Conservation (phyloP, 1,284 basidiomycete species). For the Tilletiaria anomala region DNA sequence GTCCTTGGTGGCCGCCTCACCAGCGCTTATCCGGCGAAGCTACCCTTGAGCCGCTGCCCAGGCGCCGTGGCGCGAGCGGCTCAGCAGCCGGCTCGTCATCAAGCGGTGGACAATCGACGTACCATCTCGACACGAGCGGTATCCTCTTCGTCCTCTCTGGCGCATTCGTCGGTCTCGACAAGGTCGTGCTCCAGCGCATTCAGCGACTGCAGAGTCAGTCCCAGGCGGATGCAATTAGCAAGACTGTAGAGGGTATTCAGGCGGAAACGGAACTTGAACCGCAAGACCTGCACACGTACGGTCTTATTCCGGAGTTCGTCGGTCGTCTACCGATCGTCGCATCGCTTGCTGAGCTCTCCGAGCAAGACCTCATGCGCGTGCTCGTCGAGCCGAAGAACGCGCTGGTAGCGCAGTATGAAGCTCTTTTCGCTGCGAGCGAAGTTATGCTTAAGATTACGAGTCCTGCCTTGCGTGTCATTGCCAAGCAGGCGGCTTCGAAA, state of each 20-base stretch:
- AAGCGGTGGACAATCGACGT: too few species aligned
- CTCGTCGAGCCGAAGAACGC: conserved; percentile 81
- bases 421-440: conserved; percentile 48
- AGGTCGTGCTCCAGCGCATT: conserved; percentile 43
- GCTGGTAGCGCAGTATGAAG: conserved; percentile 73
- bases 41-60: too few species aligned
- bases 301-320: conserved; percentile 81
- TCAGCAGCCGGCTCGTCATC: too few species aligned
- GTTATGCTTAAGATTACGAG: conserved; percentile 15
- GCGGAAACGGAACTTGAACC: too few species aligned
- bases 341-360: conserved; percentile 58
- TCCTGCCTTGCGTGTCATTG: conserved; percentile 23
- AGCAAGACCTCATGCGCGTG: conserved; percentile 66
- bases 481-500: conserved; percentile 47
- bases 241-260: conserved; percentile 3
- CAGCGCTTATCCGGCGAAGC: too few species aligned
- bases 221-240: conserved; percentile 1
- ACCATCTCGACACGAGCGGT: conserved; percentile 60
- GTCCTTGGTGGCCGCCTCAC: too few species aligned
- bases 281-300: conserved; percentile 77
- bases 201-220: conserved; percentile 43
- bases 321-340: conserved; percentile 77
- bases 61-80: too few species aligned
- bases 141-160: conserved; percentile 48
- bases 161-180: conserved; percentile 82